These are phyloP conservation scores for Neofusicoccum sp. DNA, from an alignment of 2,329 filamentous ascomycete genomes.

Conservation along the genomic window DNA sequence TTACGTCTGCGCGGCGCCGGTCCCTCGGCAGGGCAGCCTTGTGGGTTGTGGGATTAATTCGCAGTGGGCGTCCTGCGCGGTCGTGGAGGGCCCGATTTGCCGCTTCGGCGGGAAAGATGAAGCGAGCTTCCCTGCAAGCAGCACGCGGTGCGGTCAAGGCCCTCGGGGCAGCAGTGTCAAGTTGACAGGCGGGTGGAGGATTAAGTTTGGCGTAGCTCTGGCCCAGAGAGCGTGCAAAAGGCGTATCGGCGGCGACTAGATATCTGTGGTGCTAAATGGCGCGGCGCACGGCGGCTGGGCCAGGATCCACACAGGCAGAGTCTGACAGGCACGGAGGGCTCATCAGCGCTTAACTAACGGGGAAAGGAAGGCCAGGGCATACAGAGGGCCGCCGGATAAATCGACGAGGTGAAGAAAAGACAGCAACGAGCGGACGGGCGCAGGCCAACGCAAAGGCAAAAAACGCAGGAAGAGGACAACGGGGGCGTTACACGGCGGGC, in stretches of 20 bases:
- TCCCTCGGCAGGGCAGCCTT: constrained; percentile 10
- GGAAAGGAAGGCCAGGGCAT: constrained; percentile 38
- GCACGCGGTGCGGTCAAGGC: constrained; percentile 13
- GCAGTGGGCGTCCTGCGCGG: constrained; percentile 8
- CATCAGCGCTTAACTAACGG: constrained; percentile 35
- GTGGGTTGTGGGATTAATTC: constrained; percentile 10
- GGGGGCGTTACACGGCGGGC: constrained; percentile 26
- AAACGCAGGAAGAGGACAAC: constrained; percentile 32
- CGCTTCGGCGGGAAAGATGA: constrained; percentile 16
- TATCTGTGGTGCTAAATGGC: constrained; percentile 26
- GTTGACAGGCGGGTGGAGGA: constrained; percentile 16
- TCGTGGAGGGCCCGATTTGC: constrained; percentile 10
- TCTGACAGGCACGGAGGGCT: constrained; percentile 36
- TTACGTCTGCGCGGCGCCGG: constrained; percentile 5
- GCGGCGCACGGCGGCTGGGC: constrained; percentile 28
- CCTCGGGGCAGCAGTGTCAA: constrained; percentile 17
- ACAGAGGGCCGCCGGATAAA: constrained; percentile 44
- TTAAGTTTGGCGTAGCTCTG: constrained; percentile 16
- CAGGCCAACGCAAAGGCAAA: constrained; percentile 36
- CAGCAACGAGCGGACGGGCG: constrained; percentile 32
- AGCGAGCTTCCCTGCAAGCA: constrained; percentile 16
- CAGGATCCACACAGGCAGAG: constrained; percentile 32
- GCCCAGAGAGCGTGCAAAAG: constrained; percentile 14
- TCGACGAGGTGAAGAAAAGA: constrained; percentile 27
- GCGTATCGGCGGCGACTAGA: constrained; percentile 24